A percentile compares a stretch with the other conserved stretches of the same genome.
Evolutionary conservation across 495 filamentous ascomycete species (phyloP).

Genomic region (Podospora australis): DNA sequence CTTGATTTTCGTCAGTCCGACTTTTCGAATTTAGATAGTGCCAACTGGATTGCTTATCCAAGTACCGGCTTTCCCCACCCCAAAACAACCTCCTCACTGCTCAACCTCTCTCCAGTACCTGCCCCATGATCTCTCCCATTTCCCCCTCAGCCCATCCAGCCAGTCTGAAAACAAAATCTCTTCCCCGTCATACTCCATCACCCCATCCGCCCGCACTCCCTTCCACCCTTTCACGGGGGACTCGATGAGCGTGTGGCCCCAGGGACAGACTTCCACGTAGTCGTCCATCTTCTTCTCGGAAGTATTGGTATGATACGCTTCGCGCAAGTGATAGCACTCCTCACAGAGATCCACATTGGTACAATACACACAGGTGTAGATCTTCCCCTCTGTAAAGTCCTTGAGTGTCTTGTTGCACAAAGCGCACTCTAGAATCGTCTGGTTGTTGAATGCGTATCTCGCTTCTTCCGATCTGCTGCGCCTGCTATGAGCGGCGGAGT

Average conservation of each 20-base stretch:
- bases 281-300: not conserved
- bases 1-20: no score
- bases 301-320: not conserved
- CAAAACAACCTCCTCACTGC: no score
- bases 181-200: not conserved
- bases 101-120: slow-evolving; percentile 4
- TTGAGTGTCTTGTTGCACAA: not conserved
- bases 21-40: no score
- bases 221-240: slow-evolving; percentile 3
- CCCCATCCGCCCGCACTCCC: not conserved
- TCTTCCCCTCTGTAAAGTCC: not conserved
- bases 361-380: slow-evolving; percentile 1
- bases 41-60: no score
- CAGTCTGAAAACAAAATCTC: not conserved
- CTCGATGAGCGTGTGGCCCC: slow-evolving; percentile 2
- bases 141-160: not conserved
- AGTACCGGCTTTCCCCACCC: no score
- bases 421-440: not conserved
- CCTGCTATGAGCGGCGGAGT: no score
- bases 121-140: slow-evolving; percentile 1
- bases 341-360: slow-evolving; percentile 2
- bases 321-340: not conserved
- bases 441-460: not conserved
- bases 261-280: slow-evolving; percentile 4
- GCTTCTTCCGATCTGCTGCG: no score